Conservation (phyloP, 2,329 filamentous ascomycete species). For the Penicillium sp. region DNA sequence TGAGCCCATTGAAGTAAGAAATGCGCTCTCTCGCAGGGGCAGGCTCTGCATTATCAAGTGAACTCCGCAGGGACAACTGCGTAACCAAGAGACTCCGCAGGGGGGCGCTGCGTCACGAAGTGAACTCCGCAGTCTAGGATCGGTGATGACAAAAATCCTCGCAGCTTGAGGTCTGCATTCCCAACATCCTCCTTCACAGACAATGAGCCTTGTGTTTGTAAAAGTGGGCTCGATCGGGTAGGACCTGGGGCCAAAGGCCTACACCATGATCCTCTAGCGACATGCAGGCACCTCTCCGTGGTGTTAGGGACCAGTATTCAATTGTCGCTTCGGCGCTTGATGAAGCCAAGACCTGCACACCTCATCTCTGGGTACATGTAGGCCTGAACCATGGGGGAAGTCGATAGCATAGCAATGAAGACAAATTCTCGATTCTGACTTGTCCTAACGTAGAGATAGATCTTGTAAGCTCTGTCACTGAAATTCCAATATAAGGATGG, state of each 20-base stretch:
- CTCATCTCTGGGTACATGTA: neutral
- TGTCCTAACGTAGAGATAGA: no score
- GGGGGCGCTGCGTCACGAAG: no score
- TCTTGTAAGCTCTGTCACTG: neutral
- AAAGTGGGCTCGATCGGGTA: neutral
- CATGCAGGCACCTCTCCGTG: neutral
- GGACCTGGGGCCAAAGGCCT: neutral
- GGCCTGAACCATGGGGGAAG: no score
- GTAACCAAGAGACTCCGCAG: no score
- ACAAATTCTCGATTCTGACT: no score
- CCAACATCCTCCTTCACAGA: neutral
- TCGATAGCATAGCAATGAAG: no score
- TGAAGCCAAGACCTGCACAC: neutral
- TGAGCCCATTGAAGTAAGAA: conserved; percentile 1
- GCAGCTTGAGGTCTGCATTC: no score
- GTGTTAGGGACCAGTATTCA: neutral
- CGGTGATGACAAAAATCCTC: no score
- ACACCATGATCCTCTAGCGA: neutral
- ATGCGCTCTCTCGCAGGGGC: neutral
- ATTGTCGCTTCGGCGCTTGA: neutral
- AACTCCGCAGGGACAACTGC: neutral
- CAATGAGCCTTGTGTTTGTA: neutral
- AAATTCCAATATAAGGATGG: neutral
- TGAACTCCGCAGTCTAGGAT: no score
- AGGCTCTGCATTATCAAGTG: neutral